Evolutionary conservation across 805 yeast species (phyloP).

Genomic region (Zygosaccharomyces bisporus): DNA sequence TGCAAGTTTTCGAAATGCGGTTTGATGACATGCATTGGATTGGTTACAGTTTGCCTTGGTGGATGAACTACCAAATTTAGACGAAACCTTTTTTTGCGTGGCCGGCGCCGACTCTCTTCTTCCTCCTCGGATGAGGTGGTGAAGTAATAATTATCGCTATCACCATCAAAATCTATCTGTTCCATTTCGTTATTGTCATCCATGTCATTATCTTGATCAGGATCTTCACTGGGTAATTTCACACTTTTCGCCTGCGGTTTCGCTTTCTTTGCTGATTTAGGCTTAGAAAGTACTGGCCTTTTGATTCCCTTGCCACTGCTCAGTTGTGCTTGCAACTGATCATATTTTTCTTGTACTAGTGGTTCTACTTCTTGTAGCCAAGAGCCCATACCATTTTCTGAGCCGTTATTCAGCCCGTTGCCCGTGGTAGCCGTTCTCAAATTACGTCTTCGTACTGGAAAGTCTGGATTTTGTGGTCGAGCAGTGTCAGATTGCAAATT

Average conservation of each 20-base stretch:
- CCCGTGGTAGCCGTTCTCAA: conserved; percentile 16
- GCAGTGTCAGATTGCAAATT: conserved; percentile 15
- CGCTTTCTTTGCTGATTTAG: neutral
- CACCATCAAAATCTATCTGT: conserved; percentile 9
- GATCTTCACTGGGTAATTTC: neutral
- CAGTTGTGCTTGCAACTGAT: conserved; percentile 12
- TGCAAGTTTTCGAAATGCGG: conserved; percentile 44
- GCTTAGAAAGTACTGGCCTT: conserved; percentile 1
- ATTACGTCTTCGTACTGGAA: conserved; percentile 17
- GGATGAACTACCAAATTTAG: conserved; percentile 36
- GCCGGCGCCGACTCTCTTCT: conserved; percentile 17
- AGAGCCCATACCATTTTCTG: conserved; percentile 6
- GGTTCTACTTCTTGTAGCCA: conserved; percentile 14
- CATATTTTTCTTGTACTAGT: conserved; percentile 21
- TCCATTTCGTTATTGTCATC: conserved; percentile 5
- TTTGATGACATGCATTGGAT: conserved; percentile 53
- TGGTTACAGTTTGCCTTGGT: conserved; percentile 50
- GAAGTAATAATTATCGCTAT: conserved; percentile 26
- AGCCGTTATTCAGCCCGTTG: conserved; percentile 3
- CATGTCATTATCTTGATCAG: conserved; percentile 1
- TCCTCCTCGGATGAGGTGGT: conserved; percentile 35
- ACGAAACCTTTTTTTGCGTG: conserved; percentile 24
- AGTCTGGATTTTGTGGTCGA: conserved; percentile 1
- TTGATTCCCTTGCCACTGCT: neutral
- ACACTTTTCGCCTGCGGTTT: neutral